Base-by-base conservation (phyloP, 306 rosid species). In the Malus asiatica region DNA sequence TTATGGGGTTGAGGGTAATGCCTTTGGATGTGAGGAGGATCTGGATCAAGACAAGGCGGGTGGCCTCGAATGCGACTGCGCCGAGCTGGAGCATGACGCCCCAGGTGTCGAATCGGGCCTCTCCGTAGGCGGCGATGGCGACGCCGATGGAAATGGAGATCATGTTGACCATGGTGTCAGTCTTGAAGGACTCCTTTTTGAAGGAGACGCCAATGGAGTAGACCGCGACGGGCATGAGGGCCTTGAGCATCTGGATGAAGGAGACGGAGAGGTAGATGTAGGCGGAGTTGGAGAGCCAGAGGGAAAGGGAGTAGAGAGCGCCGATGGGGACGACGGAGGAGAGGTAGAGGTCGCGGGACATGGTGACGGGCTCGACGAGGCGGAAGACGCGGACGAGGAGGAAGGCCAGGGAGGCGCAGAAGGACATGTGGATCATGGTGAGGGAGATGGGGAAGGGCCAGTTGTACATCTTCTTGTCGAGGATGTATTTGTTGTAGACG, bases 401-500 rank as follows among this genome's bases (percentile, higher is more conserved):
- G 70, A 90, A 60, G 19, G 98, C 98, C 40, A 93, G 80, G 83
- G 87, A 44, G 44, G 98, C 87, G n/a, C 96, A 93, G 87, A 93
- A 93, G 38, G 87, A 80, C 98, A 93, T 93, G 85, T 93, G 98
- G 83, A 93, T 93, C 95, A 93, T 90, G 82, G 98, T 93, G 27
- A 93, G 97, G 75, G 98, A 90, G 52, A 93, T 90, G 0, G 98
- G 98, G 72, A 77, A 93, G 0, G 98, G 88, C 97, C 97, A 93
- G 57, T 85, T 87, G 89, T 88, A 93, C 93, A 93, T 87, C 91
- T 93, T 93, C 88, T 86, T 89, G 93, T 93, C 98, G 23, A 93
- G 88, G 83, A 93, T 93, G 93, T 84, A 93, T 75, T 93, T 93
- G 97, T 93, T 93, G 97, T 90, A 93, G 3, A 93, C 97, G 86